Base-by-base conservation (phyloP, 2,329 filamentous ascomycete genomes). In the Ophiosphaerella narmari region DNA sequence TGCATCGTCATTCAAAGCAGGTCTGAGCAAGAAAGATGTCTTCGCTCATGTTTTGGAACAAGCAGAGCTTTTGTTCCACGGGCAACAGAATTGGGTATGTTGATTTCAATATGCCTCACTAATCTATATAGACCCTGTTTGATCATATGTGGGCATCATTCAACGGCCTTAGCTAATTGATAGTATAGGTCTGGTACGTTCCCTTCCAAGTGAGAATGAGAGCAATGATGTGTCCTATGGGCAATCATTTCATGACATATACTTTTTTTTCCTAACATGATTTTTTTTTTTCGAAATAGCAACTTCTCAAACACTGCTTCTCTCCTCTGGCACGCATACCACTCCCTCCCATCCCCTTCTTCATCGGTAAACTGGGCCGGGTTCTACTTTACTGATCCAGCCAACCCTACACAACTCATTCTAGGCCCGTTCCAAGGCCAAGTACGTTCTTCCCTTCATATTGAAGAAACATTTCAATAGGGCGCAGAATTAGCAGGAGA, bases 301-400 rank as follows among this genome's bases (percentile, higher is more conserved):
- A 93, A 94, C 72, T 81, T 91, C 40, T 80, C 89, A 58, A 94
- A 93, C 69, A 76, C 86, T 4, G 85, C 90, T 7, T 86, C 89
- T 3, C 80, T 93, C 24, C 78, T 93, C 56, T 93, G 89, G 87
- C 88, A 94, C 66, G 88, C 86, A 3, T 89, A 87, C 67, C 87
- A 89, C 69, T 89, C 88, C 7, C 78, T 93, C 12, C 82, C 85
- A 1, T 72, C 77, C 0, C 88, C 89, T 1, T 86, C 83, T 43
- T 82, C 76, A 34, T 74, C 83, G 13, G 87, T 90, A 18, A 93
- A 94, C 73, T 94, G 90, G 90, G 85, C 88, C 39, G 88, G 89
- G 21, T 93, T 70, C 51, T 68, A 70, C 58, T 67, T 70, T 42
- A 60, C 60, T n/a, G 52, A 65, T 67, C 65, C 66, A 2, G 75